Conservation (phyloP, 495 filamentous ascomycete species). For the Penicillium robsamsonii region DNA sequence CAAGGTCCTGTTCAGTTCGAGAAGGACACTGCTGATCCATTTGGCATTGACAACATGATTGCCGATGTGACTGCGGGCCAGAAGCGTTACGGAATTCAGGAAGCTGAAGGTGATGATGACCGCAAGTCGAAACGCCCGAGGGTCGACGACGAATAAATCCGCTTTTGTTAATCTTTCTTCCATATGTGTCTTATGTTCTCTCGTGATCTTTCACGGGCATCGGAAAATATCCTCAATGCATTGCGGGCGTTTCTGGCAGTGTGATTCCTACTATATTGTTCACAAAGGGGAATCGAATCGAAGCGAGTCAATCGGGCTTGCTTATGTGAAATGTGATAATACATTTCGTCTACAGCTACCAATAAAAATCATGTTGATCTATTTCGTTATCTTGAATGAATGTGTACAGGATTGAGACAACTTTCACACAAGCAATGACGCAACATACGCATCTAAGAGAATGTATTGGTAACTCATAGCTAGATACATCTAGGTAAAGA, state of each 20-base stretch:
- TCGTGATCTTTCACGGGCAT: slow-evolving; percentile 7
- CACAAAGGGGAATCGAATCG: slow-evolving; percentile 9
- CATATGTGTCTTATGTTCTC: slow-evolving; percentile 7
- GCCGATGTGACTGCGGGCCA: slow-evolving; percentile 68
- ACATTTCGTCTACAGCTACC: background rate
- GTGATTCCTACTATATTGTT: slow-evolving; percentile 12
- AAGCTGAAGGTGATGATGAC: slow-evolving; percentile 54
- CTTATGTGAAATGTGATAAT: background rate
- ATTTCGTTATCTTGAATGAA: background rate
- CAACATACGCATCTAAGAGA: background rate
- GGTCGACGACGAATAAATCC: slow-evolving; percentile 66
- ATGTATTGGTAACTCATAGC: no score
- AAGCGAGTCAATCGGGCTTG: slow-evolving; percentile 1
- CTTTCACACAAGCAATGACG: background rate
- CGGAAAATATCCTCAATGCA: slow-evolving; percentile 22
- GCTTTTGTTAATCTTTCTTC: slow-evolving; percentile 7
- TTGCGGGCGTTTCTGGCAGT: slow-evolving; percentile 30
- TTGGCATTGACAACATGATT: slow-evolving; percentile 91
- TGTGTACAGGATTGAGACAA: background rate
- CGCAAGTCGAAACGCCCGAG: slow-evolving; percentile 72
- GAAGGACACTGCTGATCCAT: slow-evolving; percentile 84
- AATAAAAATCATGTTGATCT: background rate
- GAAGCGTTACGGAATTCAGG: slow-evolving; percentile 84
- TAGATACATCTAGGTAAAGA: no score
- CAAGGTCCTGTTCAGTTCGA: slow-evolving; percentile 98